phyloP scores from a whole-genome alignment of 2,329 filamentous ascomycete genomes.

The Ascosphaera aggregata region DNA sequence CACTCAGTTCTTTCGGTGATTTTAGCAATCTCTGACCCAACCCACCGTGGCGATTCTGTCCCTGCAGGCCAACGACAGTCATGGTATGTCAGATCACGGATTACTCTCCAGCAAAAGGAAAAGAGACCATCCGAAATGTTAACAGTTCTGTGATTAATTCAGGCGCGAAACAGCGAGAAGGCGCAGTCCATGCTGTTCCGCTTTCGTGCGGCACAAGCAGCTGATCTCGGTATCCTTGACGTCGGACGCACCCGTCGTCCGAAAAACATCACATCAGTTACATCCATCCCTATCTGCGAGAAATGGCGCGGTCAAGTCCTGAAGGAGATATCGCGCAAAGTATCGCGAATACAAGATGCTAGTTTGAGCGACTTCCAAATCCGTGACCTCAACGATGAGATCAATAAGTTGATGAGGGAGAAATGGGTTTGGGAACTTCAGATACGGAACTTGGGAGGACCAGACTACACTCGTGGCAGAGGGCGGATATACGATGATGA shows the following conservation, averaged over 20 bases:
- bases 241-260: constrained; percentile 72
- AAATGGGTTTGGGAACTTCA: constrained; percentile 99
- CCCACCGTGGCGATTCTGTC: not conserved
- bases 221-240: constrained; percentile 90
- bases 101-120: not conserved
- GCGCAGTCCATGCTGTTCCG: constrained; percentile 99
- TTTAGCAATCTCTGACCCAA: not conserved
- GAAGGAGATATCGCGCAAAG: constrained; percentile 91
- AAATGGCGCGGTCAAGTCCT: constrained; percentile 97
- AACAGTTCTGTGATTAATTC: too few species aligned
- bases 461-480: constrained; percentile 74
- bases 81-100: not conserved
- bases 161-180: constrained; percentile 96
- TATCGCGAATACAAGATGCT: constrained; percentile 81
- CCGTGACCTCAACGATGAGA: constrained; percentile 93
- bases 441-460: constrained; percentile 84
- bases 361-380: constrained; percentile 92
- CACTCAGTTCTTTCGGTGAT: too few species aligned
- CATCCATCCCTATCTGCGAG: constrained; percentile 67
- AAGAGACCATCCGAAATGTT: too few species aligned
- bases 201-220: constrained; percentile 93
- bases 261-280: constrained; percentile 71
- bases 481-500: constrained; percentile 50
- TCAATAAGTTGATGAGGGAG: constrained; percentile 97
- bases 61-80: not conserved